These are phyloP conservation scores for Pestalotiopsis sp. DNA, from an alignment of 2,329 filamentous ascomycete genomes.

Conservation along the genomic window DNA sequence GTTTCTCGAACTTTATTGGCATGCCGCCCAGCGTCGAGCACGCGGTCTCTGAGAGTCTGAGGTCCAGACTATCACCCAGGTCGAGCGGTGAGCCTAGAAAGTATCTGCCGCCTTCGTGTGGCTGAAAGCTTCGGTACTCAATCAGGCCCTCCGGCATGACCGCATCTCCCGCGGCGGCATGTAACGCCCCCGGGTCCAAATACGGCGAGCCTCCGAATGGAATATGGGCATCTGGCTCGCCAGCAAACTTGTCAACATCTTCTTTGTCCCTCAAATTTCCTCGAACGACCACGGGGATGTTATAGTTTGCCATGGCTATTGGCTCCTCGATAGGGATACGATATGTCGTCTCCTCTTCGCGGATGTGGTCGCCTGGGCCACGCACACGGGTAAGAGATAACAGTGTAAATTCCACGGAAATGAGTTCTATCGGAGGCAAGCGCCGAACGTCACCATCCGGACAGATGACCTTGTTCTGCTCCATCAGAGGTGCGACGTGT, in stretches of 20 bases:
- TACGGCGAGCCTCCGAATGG: not conserved
- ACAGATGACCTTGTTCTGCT: not conserved
- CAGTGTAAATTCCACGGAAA: not conserved
- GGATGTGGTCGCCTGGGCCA: not conserved
- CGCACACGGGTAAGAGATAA: conserved; percentile 8
- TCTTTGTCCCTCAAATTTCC: not conserved
- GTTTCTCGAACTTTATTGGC: not conserved
- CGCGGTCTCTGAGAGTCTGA: conserved; percentile 6
- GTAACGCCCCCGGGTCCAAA: not conserved
- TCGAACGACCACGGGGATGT: conserved; percentile 5
- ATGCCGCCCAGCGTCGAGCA: not conserved
- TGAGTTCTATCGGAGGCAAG: conserved; percentile 10
- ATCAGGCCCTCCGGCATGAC: not conserved
- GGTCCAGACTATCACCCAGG: conserved; percentile 8
- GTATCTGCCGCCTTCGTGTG: not conserved
- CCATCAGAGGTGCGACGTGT: conserved; percentile 5
- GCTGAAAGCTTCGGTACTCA: conserved; percentile 1
- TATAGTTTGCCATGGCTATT: not conserved
- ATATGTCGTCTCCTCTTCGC: not conserved
- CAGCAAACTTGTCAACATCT: not conserved
- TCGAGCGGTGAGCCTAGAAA: conserved; percentile 7
- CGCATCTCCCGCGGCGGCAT: not conserved
- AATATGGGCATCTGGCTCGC: not conserved
- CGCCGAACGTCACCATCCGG: conserved; percentile 6
- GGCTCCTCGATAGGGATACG: not conserved